These are phyloP conservation scores for Amylocystis lapponica DNA, from an alignment of 768 basidiomycete genomes.

Conservation along the genomic window DNA sequence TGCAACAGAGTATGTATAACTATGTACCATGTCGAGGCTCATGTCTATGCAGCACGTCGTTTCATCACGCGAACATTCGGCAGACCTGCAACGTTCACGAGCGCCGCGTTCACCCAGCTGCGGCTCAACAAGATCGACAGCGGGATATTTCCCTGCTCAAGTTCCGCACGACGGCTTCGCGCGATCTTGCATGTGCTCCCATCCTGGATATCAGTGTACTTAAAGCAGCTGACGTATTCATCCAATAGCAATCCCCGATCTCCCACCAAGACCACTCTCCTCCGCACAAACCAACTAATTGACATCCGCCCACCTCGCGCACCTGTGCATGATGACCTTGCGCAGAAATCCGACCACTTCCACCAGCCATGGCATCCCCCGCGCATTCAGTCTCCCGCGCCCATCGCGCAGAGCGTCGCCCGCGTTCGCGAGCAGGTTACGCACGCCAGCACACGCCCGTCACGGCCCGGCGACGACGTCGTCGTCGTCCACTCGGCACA, in stretches of 20 bases:
- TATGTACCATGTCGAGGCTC: neutral
- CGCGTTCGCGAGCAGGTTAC: constrained; percentile 23
- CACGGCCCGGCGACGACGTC: constrained; percentile 53
- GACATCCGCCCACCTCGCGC: constrained; percentile 42
- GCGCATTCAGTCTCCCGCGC: constrained; percentile 16
- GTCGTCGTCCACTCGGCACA: constrained; percentile 79
- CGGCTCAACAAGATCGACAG: constrained; percentile 67
- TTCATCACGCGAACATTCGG: constrained; percentile 53
- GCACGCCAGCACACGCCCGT: neutral
- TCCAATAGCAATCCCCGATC: constrained; percentile 27
- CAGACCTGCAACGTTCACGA: constrained; percentile 71
- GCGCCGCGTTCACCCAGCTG: constrained; percentile 65
- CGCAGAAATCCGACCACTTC: constrained; percentile 25
- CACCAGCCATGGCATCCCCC: constrained; percentile 19
- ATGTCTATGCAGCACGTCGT: constrained; percentile 58
- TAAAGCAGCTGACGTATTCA: neutral
- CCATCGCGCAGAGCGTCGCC: constrained; percentile 34
- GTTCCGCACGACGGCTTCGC: constrained; percentile 38
- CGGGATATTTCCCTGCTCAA: constrained; percentile 69
- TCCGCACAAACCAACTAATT: constrained; percentile 38
- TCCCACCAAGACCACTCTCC: constrained; percentile 42
- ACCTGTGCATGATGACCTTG: constrained; percentile 30
- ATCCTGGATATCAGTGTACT: neutral
- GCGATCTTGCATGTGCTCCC: constrained; percentile 26
- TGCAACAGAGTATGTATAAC: constrained; percentile 49